Evolutionary conservation across 208 protist species (phyloP), one percentile per base, ranked within the genome.

Genomic region (Endotrypanum monterogeii): DNA sequence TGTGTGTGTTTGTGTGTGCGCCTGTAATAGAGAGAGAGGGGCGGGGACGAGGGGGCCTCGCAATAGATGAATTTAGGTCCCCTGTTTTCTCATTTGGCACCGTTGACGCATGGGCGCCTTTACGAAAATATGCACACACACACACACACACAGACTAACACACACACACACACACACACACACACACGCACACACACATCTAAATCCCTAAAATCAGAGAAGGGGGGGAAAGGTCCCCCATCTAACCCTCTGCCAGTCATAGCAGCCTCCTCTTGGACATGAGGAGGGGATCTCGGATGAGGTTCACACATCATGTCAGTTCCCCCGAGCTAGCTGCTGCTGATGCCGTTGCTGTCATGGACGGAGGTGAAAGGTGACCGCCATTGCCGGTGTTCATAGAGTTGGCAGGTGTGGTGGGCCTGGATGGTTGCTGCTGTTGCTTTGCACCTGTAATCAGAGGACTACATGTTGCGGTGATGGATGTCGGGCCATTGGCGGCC

Each of bases 121-220:
- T n/a, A n/a, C n/a, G n/a, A n/a, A n/a, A n/a, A n/a, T n/a, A n/a
- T n/a, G n/a, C n/a, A n/a, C n/a, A 20, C 12, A 6, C 56, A 37
- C 56, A 1, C 14, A n/a, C 57, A 62, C 14, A 32, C 57, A 62
- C 12, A 62, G 30, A 62, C 14, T 11, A 32, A 23, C 58, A 30
- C 18, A 0, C 50, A 6, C 48, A 32, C 63, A 56, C 48, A 69
- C 35, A 25, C 63, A 69, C 39, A 55, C 48, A 16, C 8, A 41
- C 25, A 67, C 41, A 72, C 41, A 50, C 32, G 72, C 25, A 35
- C 54, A 63, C 30, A 78, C 20, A 60, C 28, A 60, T 32, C 18
- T 14, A 60, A 20, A 6, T 7, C 18, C 4, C 14, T 14, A 60
- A 60, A n/a, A 14, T 60, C n/a, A n/a, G 16, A 23, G 56, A 18